Evolutionary conservation across 495 filamentous ascomycete genomes (phyloP), one percentile per base, ranked within the genome.

Genomic region (Coniosporium apollinis): DNA sequence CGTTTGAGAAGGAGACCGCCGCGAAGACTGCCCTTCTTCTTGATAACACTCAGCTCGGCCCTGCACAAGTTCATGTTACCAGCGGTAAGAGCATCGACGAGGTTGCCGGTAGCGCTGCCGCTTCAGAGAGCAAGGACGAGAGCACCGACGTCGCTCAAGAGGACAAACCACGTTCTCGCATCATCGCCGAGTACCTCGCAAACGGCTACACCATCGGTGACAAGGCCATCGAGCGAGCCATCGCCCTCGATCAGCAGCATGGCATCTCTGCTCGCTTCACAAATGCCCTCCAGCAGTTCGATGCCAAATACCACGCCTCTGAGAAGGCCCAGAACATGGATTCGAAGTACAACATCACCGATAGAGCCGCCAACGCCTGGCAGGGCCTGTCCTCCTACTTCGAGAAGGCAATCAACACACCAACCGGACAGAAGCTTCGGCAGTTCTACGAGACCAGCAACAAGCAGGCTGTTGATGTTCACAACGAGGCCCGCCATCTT

Each of bases 11-110:
- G 61, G 74, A 85, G 45, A 84, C 85, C 17, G 89, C 89, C 9
- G 84, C 87, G 10, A 92, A 92, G 59, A 97, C 89, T 17, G 89
- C 89, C 13, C 79, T 94, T 19, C 82, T 97, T 34, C 77, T 97
- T 36, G 86, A 97, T 57, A 82, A 92, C 57, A 96, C 91, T 45
- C 76, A 84, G 59, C 76, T 97, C 34, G 85, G 87, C 45, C 57
- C 72, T 24, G 74, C 76, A 31, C 68, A 83, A 36, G 85, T 97
- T 38, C 63, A 73, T 28, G 89, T 97, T 40, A 64, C 75, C 32
- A 58, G 70, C 31, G 72, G 77, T 15, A 62, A 72, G 20, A 70
- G 68, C 46, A 62, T 82, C 45, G 66, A 69, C 22, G 64, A 77
- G 19, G 62, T 84, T 37, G 76, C 79, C 34, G 41, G 37, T 32